These are phyloP conservation scores for Microsporum audouinii DNA, from an alignment of 2,329 filamentous ascomycete genomes.

Conservation along the genomic window DNA sequence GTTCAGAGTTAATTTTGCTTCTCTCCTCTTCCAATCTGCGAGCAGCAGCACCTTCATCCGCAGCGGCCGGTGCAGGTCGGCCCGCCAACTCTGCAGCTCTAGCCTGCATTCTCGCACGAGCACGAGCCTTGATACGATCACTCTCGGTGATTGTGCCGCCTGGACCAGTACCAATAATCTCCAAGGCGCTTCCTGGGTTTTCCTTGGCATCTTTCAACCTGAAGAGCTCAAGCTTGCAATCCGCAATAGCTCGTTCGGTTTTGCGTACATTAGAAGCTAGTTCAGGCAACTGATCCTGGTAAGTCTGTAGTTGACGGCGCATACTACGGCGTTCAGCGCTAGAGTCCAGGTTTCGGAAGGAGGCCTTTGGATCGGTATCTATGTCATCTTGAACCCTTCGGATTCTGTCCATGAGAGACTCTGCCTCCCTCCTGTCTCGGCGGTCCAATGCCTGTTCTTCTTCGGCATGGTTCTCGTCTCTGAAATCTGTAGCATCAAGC, in stretches of 20 bases:
- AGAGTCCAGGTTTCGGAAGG: slow-evolving; percentile 59
- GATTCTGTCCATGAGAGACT: slow-evolving; percentile 87
- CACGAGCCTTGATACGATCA: slow-evolving; percentile 85
- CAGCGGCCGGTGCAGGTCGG: slow-evolving; percentile 57
- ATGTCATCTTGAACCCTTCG: slow-evolving; percentile 89
- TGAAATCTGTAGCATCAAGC: slow-evolving; percentile 90
- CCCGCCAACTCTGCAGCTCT: slow-evolving; percentile 85
- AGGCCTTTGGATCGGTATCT: slow-evolving; percentile 72
- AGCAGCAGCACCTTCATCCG: slow-evolving; percentile 61
- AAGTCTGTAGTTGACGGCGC: slow-evolving; percentile 75
- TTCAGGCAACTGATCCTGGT: slow-evolving; percentile 83
- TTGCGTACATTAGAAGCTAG: slow-evolving; percentile 84
- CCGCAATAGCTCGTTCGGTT: slow-evolving; percentile 84
- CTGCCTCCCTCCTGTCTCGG: slow-evolving; percentile 79
- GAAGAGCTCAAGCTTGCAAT: slow-evolving; percentile 85
- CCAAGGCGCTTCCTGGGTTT: slow-evolving; percentile 65
- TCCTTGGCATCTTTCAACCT: slow-evolving; percentile 86
- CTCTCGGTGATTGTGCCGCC: slow-evolving; percentile 84
- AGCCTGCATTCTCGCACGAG: slow-evolving; percentile 98
- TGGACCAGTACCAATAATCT: slow-evolving; percentile 84
- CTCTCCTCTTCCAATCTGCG: slow-evolving; percentile 83
- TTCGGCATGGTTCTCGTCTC: slow-evolving; percentile 78
- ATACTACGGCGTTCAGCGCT: slow-evolving; percentile 77
- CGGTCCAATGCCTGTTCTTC: slow-evolving; percentile 88
- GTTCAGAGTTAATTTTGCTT: slow-evolving; percentile 66